Evolutionary conservation across 495 filamentous ascomycete species (phyloP).

Genomic region (Penicillium mononematosum): DNA sequence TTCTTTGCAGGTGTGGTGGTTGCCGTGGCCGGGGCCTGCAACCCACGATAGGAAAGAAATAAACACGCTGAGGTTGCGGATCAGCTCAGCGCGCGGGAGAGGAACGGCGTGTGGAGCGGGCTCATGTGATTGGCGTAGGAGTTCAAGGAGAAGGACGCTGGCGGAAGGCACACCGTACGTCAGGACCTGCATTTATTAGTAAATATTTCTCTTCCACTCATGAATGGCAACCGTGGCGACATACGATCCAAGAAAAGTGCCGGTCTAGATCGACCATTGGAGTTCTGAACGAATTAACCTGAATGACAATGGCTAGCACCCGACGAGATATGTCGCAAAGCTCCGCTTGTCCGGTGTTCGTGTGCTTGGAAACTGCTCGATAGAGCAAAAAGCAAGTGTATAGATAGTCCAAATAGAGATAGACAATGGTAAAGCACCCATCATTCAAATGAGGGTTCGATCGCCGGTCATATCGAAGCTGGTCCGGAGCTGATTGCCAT

Average conservation of each 20-base stretch:
- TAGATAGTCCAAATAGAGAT: constrained; percentile 52
- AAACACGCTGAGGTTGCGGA: constrained; percentile 64
- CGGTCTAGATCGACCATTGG: constrained; percentile 47
- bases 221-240: constrained; percentile 15
- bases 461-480: constrained; percentile 37
- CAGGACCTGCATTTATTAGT: constrained; percentile 39
- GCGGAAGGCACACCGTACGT: constrained; percentile 57
- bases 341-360: constrained; percentile 46
- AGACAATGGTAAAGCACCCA: constrained; percentile 29
- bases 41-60: constrained; percentile 58
- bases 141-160: constrained; percentile 60
- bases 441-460: constrained; percentile 30
- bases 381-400: constrained; percentile 61
- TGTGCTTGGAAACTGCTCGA: constrained; percentile 53
- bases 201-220: constrained; percentile 14
- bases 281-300: constrained; percentile 48
- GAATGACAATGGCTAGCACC: constrained; percentile 47
- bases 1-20: constrained; percentile 52
- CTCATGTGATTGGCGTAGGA: constrained; percentile 55
- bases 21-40: constrained; percentile 50
- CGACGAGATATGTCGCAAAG: constrained; percentile 55
- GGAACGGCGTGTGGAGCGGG: constrained; percentile 32
- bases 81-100: constrained; percentile 57
- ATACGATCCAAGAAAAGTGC: constrained; percentile 58
- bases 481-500: constrained; percentile 34